Evolutionary conservation across 208 protist species (phyloP), one percentile per base, ranked within the genome.

Genomic region (Leishmania mexicana): DNA sequence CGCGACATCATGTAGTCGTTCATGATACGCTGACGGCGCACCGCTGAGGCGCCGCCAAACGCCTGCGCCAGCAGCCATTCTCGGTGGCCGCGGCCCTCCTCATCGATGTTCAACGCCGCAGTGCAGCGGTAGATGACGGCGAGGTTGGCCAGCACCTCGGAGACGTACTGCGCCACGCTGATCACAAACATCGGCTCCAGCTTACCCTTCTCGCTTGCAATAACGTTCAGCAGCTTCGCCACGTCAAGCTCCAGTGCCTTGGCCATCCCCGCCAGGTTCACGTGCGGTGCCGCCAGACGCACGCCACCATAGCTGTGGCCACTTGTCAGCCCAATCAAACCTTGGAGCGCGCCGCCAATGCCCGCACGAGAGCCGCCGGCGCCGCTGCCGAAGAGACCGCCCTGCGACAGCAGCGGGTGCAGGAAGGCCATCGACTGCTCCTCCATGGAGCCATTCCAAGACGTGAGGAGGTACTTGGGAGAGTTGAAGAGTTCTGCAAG

Each of bases 11-110:
- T 45, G 40, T 85, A 85, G 35, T 95, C 85, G 19, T 83, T 80
- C 58, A 95, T 38, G n/a, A 94, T 73, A 8, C 71, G 70, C 78
- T 73, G 62, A 1, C 93, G 89, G 10, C 89, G 87, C 76, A 76
- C 81, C 38, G 73, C 73, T 13, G 93, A 96, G 53, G 89, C 76
- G 1, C 82, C 83, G 62, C 90, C 91, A 77, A 96, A 94, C 19
- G 85, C 84, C 78, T 96, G 87, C 24, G 93, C 87, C 45, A 95
- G 84, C 17, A 96, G 81, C 93, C 93, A 96, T 83, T 95, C 88
- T 15, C 89, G 87, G 71, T 94, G 88, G 0, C 85, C 93, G 35
- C 78, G 81, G 67, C 82, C 82, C 42, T 86, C 87, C 76, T 94
- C 90, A 40, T 92, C 91, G 31, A 79, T 58, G 75, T 85, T 78